phyloP scores from a whole-genome alignment of 805 yeast species.

The Barnettozyma pratensis region DNA sequence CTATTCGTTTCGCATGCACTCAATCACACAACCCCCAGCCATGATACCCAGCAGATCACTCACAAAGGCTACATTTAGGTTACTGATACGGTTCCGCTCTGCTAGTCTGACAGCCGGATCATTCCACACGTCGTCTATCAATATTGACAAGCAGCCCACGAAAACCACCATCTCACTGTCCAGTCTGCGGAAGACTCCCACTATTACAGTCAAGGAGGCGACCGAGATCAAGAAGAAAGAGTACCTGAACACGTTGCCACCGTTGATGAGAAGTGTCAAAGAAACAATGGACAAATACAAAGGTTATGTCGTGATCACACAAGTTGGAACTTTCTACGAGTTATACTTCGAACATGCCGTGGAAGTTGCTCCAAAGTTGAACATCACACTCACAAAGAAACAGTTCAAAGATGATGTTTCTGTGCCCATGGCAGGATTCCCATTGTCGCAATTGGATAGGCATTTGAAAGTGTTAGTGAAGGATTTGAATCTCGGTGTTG shows the following conservation, averaged over 20 bases:
- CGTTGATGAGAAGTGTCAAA: constrained; percentile 31
- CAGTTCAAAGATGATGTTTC: constrained; percentile 34
- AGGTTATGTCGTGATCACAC: constrained; percentile 60
- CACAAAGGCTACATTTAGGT: neutral
- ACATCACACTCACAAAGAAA: constrained; percentile 62
- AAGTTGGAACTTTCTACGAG: constrained; percentile 86
- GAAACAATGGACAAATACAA: constrained; percentile 40
- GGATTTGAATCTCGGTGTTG: constrained; percentile 66
- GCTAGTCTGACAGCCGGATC: neutral
- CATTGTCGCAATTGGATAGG: constrained; percentile 61
- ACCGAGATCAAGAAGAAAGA: constrained; percentile 1
- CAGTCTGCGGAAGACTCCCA: neutral
- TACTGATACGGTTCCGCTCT: neutral
- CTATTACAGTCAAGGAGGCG: neutral
- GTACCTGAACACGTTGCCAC: constrained; percentile 24
- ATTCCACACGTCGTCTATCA: neutral
- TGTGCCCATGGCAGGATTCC: constrained; percentile 91
- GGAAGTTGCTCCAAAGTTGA: constrained; percentile 61
- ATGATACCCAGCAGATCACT: too few species aligned
- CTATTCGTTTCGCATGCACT: too few species aligned
- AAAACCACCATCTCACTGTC: neutral
- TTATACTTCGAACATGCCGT: constrained; percentile 87
- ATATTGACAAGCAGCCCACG: neutral
- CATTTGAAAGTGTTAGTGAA: constrained; percentile 72
- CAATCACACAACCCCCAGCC: too few species aligned